Percentiles rank a stretch among this genome's conserved stretches.
Evolutionary conservation across 306 rosid species (phyloP).

Genomic region (Clitoria ternatea): DNA sequence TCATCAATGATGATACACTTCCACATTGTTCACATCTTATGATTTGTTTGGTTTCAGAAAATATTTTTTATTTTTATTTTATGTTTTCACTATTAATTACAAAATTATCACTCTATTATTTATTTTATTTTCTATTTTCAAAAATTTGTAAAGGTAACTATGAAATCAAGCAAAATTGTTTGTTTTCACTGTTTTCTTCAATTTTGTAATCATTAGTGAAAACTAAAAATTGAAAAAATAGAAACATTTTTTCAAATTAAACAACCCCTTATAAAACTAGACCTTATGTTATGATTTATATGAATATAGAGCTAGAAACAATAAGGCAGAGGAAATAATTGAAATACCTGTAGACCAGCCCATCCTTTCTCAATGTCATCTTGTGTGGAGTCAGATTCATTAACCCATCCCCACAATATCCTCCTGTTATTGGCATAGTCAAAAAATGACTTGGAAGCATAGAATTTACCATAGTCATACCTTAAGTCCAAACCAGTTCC

Average conservation of each 20-base stretch:
- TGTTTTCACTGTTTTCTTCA: too few relatives aligned
- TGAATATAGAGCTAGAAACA: background rate
- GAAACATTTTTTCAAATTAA: too few relatives aligned
- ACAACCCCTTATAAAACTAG: background rate
- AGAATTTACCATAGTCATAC: constrained; percentile 29
- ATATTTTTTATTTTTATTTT: too few relatives aligned
- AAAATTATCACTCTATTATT: too few relatives aligned
- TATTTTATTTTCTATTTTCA: too few relatives aligned
- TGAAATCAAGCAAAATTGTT: too few relatives aligned
- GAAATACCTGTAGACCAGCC: constrained; percentile 61
- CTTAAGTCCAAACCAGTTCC: constrained; percentile 30
- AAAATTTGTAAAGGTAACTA: too few relatives aligned
- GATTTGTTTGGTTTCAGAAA: too few relatives aligned
- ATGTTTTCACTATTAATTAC: too few relatives aligned
- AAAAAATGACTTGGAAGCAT: constrained; percentile 47
- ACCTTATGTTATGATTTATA: background rate
- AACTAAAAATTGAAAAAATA: background rate
- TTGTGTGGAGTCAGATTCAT: constrained; percentile 24
- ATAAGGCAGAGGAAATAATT: background rate
- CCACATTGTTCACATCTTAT: background rate
- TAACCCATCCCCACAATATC: constrained; percentile 39
- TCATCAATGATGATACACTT: background rate
- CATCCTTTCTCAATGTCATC: constrained; percentile 39
- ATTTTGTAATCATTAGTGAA: background rate
- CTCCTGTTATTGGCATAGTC: constrained; percentile 41